phyloP scores from a whole-genome alignment of 139 green algal species.

The Chlorella sp. region DNA sequence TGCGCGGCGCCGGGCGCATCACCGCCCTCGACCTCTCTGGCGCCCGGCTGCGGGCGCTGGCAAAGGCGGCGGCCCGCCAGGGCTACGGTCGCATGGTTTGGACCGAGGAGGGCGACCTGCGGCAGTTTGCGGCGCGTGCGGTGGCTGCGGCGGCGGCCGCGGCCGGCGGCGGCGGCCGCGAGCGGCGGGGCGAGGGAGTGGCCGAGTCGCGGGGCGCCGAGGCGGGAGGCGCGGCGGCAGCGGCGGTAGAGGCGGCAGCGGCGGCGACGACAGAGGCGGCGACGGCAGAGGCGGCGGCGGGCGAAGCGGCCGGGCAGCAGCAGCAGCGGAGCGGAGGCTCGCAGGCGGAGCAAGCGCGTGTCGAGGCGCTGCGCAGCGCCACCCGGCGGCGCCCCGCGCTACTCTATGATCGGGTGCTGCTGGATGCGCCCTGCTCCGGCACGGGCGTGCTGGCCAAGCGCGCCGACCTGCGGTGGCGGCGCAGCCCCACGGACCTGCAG shows the following conservation, averaged over 20 bases:
- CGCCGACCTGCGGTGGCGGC: slow-evolving; percentile 87
- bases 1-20: slow-evolving; percentile 61
- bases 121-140: slow-evolving; percentile 9
- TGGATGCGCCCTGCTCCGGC: slow-evolving; percentile 92
- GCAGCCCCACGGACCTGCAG: slow-evolving; percentile 57
- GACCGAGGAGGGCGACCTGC: slow-evolving; percentile 36
- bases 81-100: slow-evolving; percentile 31
- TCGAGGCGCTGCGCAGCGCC: not conserved
- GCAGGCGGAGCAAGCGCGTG: not conserved
- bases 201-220: too few species aligned
- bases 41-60: slow-evolving; percentile 41
- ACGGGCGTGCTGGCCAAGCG: slow-evolving; percentile 86
- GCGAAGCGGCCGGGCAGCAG: not conserved
- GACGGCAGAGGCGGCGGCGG: not conserved
- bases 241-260: not conserved
- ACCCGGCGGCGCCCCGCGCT: not conserved
- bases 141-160: not conserved
- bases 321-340: too few species aligned
- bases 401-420: slow-evolving; percentile 79
- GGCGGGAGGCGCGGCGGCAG: not conserved
- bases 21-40: slow-evolving; percentile 55
- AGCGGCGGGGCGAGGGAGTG: not conserved
- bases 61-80: slow-evolving; percentile 20
- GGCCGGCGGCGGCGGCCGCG: not conserved
- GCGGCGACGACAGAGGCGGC: not conserved